Percentiles rank a stretch among this genome's conserved stretches.
Evolutionary conservation across 2,329 filamentous ascomycete genomes (phyloP).

Genomic region (Whalleya microplaca): DNA sequence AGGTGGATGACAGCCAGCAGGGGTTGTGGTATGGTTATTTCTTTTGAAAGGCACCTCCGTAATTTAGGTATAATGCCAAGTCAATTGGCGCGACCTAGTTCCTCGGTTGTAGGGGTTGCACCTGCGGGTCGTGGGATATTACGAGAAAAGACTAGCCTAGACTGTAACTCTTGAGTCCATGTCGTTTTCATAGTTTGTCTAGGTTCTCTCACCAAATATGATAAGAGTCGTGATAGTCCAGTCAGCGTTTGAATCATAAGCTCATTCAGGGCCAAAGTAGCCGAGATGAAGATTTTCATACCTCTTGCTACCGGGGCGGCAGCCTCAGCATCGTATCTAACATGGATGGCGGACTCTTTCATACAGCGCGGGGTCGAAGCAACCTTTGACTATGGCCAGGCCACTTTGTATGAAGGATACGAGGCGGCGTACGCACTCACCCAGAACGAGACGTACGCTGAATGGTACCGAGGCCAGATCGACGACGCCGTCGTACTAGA

Average conservation of each 20-base stretch:
- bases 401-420: constrained; percentile 51
- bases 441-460: constrained; percentile 46
- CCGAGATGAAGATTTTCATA: constrained; percentile 27
- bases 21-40: no score
- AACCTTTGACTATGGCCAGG: constrained; percentile 49
- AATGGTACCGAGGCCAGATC: constrained; percentile 50
- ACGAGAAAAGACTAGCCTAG: background rate
- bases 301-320: constrained; percentile 14
- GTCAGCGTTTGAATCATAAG: no score
- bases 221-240: no score
- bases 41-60: background rate
- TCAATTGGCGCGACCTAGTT: no score
- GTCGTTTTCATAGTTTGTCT: no score
- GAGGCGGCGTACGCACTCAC: constrained; percentile 49
- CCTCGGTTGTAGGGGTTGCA: no score
- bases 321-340: constrained; percentile 34
- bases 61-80: no score
- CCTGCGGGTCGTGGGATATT: background rate
- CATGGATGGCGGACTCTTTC: constrained; percentile 51
- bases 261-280: background rate
- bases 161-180: background rate
- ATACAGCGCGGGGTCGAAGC: constrained; percentile 44
- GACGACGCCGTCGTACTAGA: constrained; percentile 47
- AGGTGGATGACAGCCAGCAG: no score
- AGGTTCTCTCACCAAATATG: no score